Conservation (phyloP, 2,329 filamentous ascomycete genomes). For the Phoma herbarum region DNA sequence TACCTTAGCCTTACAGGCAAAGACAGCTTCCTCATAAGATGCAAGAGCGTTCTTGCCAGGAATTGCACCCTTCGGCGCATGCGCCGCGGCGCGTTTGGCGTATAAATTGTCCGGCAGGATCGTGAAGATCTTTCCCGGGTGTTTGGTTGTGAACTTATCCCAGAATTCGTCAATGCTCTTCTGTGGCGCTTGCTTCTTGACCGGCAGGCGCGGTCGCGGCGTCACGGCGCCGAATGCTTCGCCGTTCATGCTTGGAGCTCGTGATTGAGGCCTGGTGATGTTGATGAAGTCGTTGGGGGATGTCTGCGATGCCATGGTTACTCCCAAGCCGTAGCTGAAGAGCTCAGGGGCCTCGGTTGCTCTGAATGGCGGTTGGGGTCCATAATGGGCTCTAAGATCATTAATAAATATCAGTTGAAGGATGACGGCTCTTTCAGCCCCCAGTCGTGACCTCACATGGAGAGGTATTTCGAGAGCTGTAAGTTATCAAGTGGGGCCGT, state of each 20-base stretch:
- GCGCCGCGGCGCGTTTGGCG: slow-evolving; percentile 66
- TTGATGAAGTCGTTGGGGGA: slow-evolving; percentile 50
- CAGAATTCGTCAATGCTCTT: slow-evolving; percentile 76
- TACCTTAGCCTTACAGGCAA: slow-evolving; percentile 71
- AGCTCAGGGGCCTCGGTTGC: slow-evolving; percentile 29
- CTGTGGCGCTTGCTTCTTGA: slow-evolving; percentile 68
- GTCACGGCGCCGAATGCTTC: slow-evolving; percentile 29
- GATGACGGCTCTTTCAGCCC: slow-evolving; percentile 39
- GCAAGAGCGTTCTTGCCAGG: slow-evolving; percentile 70
- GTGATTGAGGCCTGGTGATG: slow-evolving; percentile 48
- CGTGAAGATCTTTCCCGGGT: slow-evolving; percentile 75
- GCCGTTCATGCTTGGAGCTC: slow-evolving; percentile 48
- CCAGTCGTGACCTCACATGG: slow-evolving; percentile 38
- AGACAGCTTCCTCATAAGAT: slow-evolving; percentile 76
- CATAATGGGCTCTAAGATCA: slow-evolving; percentile 38
- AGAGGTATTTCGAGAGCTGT: slow-evolving; percentile 46
- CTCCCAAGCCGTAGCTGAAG: slow-evolving; percentile 24
- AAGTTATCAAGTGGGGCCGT: slow-evolving; percentile 48
- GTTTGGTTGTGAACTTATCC: slow-evolving; percentile 72
- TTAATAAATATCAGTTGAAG: slow-evolving; percentile 37
- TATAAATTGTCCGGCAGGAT: slow-evolving; percentile 75
- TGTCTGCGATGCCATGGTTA: slow-evolving; percentile 49
- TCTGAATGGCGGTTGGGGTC: slow-evolving; percentile 29
- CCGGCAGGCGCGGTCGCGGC: slow-evolving; percentile 35
- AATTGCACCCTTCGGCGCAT: slow-evolving; percentile 62